Base-by-base conservation (phyloP, 805 yeast genomes). In the Candida peoriensis region DNA sequence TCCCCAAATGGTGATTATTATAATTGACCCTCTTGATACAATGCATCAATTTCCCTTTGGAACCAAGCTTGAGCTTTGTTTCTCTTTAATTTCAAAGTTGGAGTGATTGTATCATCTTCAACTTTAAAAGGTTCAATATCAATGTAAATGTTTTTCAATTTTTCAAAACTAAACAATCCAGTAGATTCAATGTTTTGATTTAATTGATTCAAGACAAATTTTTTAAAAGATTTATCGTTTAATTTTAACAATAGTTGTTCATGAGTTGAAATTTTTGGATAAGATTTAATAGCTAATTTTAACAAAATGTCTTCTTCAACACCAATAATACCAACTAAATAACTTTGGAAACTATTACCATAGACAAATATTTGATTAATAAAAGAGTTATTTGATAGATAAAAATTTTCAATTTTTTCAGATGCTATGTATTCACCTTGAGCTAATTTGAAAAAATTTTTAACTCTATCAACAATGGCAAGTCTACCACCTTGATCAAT, bases 351-450 rank as follows among this genome's bases (percentile, higher is more conserved):
- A 5, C 84, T 68, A 52, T 80, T 80, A 24, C 90, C 90, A 48
- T 78, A 79, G 6, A 70, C 74, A 49, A 68, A 79, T 11, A 74
- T 48, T 56, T 80, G 87, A 4, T 69, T 51, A 13, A 76, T 50
- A 20, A 64, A 55, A 2, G 81, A 68, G 46, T 72, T 68, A 19
- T 66, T 60, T 1, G 81, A 65, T 23, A 76, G 54, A 54, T 81
- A 81, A 12, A 62, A 58, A 48, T 77, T 79, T 52, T 82, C 90
- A 45, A 82, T 74, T 56, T 74, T 79, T 50, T 82, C 93, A 14
- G 87, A 84, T 1, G 87, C 81, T 36, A 82, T 72, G 55, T 81
- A 82, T 58, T 75, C 80, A 32, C 81, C 81, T 52, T 75, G 81
- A 4, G 78, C 64, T 35, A 75, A 54, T 45, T 82, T 82, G 67